Percentiles rank a stretch among this genome's conserved stretches.
Conservation (phyloP, 2,329 filamentous ascomycete genomes). For the Macrophomina pseudophaseolina region DNA sequence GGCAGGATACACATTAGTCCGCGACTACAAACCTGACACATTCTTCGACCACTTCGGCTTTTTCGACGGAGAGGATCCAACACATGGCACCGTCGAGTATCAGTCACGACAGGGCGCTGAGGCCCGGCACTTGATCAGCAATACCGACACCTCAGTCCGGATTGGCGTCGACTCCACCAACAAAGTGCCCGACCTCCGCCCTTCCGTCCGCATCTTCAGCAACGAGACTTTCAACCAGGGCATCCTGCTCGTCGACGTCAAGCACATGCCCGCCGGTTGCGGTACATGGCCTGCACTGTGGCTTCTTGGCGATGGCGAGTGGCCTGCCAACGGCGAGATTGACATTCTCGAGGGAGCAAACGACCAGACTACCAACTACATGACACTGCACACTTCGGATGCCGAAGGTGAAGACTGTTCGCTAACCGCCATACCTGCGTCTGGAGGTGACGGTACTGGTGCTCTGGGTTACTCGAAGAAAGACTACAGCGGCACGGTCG, state of each 20-base stretch:
- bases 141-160: conserved; percentile 31
- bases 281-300: conserved; percentile 44
- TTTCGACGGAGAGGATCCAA: conserved; percentile 49
- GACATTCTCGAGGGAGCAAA: conserved; percentile 46
- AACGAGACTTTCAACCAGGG: conserved; percentile 40
- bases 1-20: conserved; percentile 41
- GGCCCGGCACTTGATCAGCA: conserved; percentile 32
- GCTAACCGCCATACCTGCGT: conserved; percentile 23
- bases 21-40: conserved; percentile 46
- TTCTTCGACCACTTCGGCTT: conserved; percentile 55
- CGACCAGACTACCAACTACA: conserved; percentile 34
- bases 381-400: conserved; percentile 40
- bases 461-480: conserved; percentile 1
- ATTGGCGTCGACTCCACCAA: conserved; percentile 52
- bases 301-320: conserved; percentile 36
- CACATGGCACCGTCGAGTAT: conserved; percentile 50
- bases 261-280: conserved; percentile 41
- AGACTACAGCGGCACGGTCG: conserved; percentile 43
- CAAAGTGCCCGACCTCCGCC: conserved; percentile 28
- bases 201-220: conserved; percentile 39
- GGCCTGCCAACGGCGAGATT: conserved; percentile 42
- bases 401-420: conserved; percentile 30
- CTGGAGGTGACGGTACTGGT: neutral
- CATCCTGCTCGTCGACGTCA: conserved; percentile 40
- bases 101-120: conserved; percentile 31